These are phyloP conservation scores for Limonium bicolor DNA, from an alignment of 148 eudicot species.

Conservation along the genomic window DNA sequence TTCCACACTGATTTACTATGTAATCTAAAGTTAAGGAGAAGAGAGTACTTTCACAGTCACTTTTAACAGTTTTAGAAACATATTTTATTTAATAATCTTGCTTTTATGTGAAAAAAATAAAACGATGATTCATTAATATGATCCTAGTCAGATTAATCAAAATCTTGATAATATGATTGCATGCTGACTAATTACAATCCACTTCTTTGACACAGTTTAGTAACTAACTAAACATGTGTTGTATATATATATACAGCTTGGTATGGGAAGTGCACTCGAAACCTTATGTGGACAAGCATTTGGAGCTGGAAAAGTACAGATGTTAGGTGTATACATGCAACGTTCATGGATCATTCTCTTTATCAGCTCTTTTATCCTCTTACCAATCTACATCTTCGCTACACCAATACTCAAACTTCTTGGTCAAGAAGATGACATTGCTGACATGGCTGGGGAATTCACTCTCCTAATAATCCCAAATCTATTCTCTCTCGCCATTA, in stretches of 20 bases:
- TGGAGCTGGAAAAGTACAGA: slow-evolving; percentile 57
- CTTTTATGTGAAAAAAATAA: too few relatives aligned
- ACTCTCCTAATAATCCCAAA: slow-evolving; percentile 39
- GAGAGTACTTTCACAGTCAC: too few relatives aligned
- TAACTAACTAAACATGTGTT: neutral
- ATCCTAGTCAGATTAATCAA: too few relatives aligned
- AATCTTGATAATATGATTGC: too few relatives aligned
- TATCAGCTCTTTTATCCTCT: slow-evolving; percentile 23
- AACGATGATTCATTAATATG: too few relatives aligned
- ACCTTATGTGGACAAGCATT: slow-evolving; percentile 83
- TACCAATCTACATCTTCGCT: slow-evolving; percentile 54
- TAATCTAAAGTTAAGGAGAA: too few relatives aligned
- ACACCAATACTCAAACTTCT: slow-evolving; percentile 45
- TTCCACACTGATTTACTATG: too few relatives aligned
- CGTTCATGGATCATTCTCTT: slow-evolving; percentile 57
- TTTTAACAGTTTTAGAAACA: too few relatives aligned
- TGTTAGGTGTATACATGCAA: slow-evolving; percentile 74
- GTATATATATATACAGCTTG: slow-evolving; percentile 31
- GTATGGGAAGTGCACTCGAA: slow-evolving; percentile 88
- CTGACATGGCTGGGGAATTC: slow-evolving; percentile 48
- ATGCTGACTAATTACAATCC: neutral
- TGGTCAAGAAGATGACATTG: slow-evolving; percentile 53
- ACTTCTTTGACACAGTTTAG: neutral
- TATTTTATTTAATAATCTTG: too few relatives aligned
- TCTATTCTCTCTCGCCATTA: slow-evolving; percentile 43